These are phyloP conservation scores for Hyaloperonospora brassicae DNA, from an alignment of 352 stramenopile species.

Conservation along the genomic window DNA sequence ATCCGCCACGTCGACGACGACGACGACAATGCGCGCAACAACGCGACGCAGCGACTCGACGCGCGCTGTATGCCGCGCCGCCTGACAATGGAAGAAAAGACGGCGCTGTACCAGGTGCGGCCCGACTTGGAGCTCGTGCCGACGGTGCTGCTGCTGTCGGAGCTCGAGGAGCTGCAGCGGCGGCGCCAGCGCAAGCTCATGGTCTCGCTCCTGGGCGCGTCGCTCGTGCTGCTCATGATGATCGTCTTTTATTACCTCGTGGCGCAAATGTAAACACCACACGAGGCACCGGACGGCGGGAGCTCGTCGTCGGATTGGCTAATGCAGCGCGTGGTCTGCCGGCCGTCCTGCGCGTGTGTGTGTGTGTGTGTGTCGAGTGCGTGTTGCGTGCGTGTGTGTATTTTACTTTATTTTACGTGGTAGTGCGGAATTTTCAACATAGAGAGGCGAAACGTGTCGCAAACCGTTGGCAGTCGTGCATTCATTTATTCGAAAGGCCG, in stretches of 20 bases:
- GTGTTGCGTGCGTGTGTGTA: no score
- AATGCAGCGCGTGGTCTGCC: no score
- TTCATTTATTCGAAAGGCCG: no score
- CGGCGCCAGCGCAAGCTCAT: slow-evolving; percentile 59
- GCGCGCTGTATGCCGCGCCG: slow-evolving; percentile 53
- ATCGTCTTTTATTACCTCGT: slow-evolving; percentile 78
- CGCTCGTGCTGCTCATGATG: slow-evolving; percentile 63
- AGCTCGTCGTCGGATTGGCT: no score
- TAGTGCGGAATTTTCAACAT: no score
- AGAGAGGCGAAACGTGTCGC: no score
- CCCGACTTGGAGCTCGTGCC: slow-evolving; percentile 65
- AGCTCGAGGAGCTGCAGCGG: slow-evolving; percentile 54
- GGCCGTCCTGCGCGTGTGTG: no score
- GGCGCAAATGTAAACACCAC: slow-evolving; percentile 35
- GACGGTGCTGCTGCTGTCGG: slow-evolving; percentile 44
- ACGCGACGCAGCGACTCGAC: slow-evolving; percentile 26
- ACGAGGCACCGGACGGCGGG: no score
- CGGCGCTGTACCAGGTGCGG: slow-evolving; percentile 56
- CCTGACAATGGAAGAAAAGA: slow-evolving; percentile 71
- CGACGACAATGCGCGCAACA: slow-evolving; percentile 35
- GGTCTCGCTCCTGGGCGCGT: slow-evolving; percentile 55
- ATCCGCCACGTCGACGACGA: slow-evolving; percentile 12
- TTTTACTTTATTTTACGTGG: no score
- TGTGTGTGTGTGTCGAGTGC: no score
- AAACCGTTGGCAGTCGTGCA: no score